A percentile compares a stretch with the other conserved stretches of the same genome.
Conservation (phyloP, 148 eudicot genomes). For the Dianthus caryophyllus region DNA sequence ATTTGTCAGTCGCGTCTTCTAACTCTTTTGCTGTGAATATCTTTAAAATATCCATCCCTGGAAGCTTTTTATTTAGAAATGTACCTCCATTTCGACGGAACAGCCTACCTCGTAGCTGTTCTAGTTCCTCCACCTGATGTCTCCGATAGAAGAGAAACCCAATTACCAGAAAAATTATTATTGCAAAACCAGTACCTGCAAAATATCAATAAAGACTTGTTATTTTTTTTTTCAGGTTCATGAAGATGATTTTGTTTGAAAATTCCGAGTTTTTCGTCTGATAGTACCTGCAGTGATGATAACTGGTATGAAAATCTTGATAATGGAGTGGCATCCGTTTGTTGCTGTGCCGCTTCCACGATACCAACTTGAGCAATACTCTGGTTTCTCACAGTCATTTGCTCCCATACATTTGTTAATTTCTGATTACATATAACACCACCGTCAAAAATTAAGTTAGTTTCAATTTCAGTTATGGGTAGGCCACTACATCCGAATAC, state of each 20-base stretch:
- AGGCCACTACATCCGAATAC: too few relatives aligned
- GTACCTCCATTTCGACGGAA: constrained; percentile 23
- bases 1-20: constrained; percentile 20
- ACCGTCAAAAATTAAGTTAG: too few relatives aligned
- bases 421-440: background rate
- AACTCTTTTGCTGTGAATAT: constrained; percentile 18
- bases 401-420: background rate
- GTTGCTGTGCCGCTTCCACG: constrained; percentile 7
- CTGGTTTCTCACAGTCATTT: constrained; percentile 16
- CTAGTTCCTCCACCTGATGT: background rate
- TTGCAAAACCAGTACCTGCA: constrained; percentile 16
- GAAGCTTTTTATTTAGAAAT: constrained; percentile 7
- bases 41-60: constrained; percentile 1
- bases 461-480: too few relatives aligned
- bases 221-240: background rate
- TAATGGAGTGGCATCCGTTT: background rate
- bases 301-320: background rate
- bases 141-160: constrained; percentile 8
- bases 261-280: background rate
- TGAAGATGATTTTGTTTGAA: background rate
- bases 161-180: background rate
- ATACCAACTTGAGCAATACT: constrained; percentile 13
- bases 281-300: constrained; percentile 2
- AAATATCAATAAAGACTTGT: background rate
- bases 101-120: background rate